These are phyloP conservation scores for Globisporangium carolinianum DNA, from an alignment of 352 stramenopile genomes.

Conservation along the genomic window DNA sequence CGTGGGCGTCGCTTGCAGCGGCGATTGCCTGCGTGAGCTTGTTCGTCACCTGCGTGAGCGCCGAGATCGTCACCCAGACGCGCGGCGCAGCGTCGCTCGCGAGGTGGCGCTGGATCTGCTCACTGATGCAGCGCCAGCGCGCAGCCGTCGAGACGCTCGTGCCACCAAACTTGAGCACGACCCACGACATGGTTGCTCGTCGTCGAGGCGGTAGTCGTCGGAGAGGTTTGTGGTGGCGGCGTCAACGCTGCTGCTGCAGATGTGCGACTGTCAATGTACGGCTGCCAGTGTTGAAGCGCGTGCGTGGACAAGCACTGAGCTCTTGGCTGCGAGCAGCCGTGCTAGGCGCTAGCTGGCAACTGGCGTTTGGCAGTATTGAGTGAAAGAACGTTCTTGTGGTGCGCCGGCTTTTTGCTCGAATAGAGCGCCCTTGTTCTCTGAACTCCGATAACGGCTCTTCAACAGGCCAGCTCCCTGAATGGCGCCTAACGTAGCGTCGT, in stretches of 20 bases:
- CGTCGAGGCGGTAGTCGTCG: background rate
- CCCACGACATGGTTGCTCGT: constrained; percentile 28
- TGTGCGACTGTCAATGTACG: background rate
- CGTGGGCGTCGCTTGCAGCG: constrained; percentile 27
- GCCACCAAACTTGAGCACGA: constrained; percentile 88
- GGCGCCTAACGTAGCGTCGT: too few relatives aligned
- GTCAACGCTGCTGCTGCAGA: background rate
- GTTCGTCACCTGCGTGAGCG: constrained; percentile 84
- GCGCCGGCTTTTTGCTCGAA: background rate
- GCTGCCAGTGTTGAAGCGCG: background rate
- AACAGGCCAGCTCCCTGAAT: too few relatives aligned
- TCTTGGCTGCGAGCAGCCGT: too few relatives aligned
- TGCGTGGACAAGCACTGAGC: background rate
- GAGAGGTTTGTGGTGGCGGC: too few relatives aligned
- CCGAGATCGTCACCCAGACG: constrained; percentile 87
- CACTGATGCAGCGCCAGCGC: constrained; percentile 76
- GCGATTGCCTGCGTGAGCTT: constrained; percentile 61
- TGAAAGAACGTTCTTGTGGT: background rate
- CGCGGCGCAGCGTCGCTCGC: constrained; percentile 22
- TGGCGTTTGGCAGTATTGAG: too few relatives aligned
- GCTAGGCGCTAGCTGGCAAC: too few relatives aligned
- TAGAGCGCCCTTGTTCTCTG: background rate
- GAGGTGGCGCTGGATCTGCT: constrained; percentile 59
- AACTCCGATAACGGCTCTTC: too few relatives aligned
- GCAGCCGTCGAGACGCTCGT: constrained; percentile 79